Evolutionary conservation across 805 yeast genomes (phyloP).

Genomic region (Blastobotrys chiropterorum): DNA sequence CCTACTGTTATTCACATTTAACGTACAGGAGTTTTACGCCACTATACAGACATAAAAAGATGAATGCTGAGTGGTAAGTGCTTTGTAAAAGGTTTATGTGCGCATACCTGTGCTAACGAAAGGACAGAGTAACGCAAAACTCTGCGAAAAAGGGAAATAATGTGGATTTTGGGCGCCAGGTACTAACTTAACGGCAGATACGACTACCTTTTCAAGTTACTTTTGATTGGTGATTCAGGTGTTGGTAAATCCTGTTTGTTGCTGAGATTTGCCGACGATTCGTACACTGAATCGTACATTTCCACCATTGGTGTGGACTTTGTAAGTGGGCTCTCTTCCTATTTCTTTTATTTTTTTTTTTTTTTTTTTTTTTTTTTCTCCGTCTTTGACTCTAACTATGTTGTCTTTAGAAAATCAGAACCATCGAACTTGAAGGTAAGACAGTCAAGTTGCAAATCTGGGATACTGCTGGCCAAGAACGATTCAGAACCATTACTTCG

Average conservation of each 20-base stretch:
- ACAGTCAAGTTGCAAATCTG: conserved; percentile 96
- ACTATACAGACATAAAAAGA: conserved; percentile 1
- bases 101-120: too few species aligned
- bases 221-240: conserved; percentile 97
- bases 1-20: background rate
- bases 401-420: conserved; percentile 39
- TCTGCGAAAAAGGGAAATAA: background rate
- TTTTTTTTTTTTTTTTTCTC: background rate
- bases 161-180: background rate
- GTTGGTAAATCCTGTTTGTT: conserved; percentile 96
- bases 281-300: conserved; percentile 93
- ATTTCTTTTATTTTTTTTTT: conserved; percentile 1
- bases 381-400: background rate
- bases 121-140: background rate
- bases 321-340: conserved; percentile 20
- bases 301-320: conserved; percentile 98
- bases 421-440: conserved; percentile 85
- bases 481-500: conserved; percentile 95
- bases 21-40: background rate
- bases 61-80: conserved; percentile 18
- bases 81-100: background rate
- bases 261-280: conserved; percentile 93
- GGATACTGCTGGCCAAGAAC: conserved; percentile 99
- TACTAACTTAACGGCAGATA: conserved; percentile 46
- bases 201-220: conserved; percentile 93